Conservation (phyloP, 257 asterid species). For the Plantago ovata region DNA sequence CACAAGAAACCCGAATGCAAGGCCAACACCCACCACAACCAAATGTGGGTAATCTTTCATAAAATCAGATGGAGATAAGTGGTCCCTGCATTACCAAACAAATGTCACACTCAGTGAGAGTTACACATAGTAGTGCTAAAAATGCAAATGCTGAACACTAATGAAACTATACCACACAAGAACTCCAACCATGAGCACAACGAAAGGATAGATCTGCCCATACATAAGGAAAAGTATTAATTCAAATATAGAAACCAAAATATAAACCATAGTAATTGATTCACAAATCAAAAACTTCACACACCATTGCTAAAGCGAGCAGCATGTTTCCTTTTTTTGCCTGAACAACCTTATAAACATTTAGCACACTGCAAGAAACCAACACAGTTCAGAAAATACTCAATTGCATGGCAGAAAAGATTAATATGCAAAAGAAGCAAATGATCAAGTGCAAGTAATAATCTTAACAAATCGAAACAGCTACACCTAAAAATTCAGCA, state of each 20-base stretch:
- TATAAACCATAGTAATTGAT: conserved; percentile 3
- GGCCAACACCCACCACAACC: conserved; percentile 70
- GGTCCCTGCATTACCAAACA: conserved; percentile 48
- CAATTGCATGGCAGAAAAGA: conserved; percentile 7
- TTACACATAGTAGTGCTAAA: conserved; percentile 10
- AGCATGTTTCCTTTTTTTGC: conserved; percentile 84
- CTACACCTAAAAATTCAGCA: not conserved
- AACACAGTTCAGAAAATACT: conserved; percentile 14
- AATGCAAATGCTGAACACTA: not conserved
- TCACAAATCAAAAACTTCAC: not conserved
- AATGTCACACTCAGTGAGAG: conserved; percentile 14
- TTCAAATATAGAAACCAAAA: conserved; percentile 12
- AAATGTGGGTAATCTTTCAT: conserved; percentile 64
- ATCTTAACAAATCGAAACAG: not conserved
- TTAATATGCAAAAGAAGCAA: conserved; percentile 16
- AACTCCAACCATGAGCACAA: conserved; percentile 70
- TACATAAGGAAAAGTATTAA: conserved; percentile 19
- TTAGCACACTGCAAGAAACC: conserved; percentile 51
- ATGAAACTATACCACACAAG: conserved; percentile 57
- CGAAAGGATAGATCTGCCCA: conserved; percentile 77
- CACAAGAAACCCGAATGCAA: conserved; percentile 97
- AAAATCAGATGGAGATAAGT: conserved; percentile 75
- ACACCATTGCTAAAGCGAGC: conserved; percentile 87
- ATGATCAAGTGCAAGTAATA: conserved; percentile 11
- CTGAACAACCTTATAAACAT: conserved; percentile 68